Conservation (phyloP, 2,329 filamentous ascomycete species). For the Fusarium ramigenum region DNA sequence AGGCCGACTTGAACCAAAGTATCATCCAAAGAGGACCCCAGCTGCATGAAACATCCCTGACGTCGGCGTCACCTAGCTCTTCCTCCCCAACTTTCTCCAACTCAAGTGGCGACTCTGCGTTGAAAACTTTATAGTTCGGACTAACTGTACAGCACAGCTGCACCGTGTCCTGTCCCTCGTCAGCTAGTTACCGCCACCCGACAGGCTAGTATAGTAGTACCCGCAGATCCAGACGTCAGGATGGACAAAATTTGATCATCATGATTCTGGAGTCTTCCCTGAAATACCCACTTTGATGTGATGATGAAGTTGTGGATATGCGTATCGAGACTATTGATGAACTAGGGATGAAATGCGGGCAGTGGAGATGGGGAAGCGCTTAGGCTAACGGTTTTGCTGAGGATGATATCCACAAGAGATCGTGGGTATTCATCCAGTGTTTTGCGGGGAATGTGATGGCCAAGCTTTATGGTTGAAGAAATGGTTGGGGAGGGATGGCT, state of each 20-base stretch:
- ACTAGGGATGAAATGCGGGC: background rate
- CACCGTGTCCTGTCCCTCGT: background rate
- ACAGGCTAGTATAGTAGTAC: background rate
- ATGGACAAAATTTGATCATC: background rate
- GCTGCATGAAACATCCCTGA: background rate
- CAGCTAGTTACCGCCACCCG: background rate
- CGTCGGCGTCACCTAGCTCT: background rate
- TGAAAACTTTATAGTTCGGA: background rate
- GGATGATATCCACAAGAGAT: background rate
- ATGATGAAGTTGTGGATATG: background rate
- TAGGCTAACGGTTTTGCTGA: background rate
- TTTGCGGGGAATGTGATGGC: background rate
- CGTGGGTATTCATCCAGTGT: background rate
- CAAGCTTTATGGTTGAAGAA: background rate
- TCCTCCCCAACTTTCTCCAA: background rate
- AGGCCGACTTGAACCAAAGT: background rate
- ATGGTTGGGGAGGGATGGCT: background rate
- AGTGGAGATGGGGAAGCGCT: background rate
- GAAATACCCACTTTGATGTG: background rate
- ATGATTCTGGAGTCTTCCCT: background rate
- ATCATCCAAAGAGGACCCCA: background rate
- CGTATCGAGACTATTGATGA: background rate
- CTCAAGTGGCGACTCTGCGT: background rate
- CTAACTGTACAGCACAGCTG: background rate
- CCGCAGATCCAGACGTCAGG: background rate